phyloP scores from a whole-genome alignment of 2,329 filamentous ascomycete species.

The Calonectria honghensis region DNA sequence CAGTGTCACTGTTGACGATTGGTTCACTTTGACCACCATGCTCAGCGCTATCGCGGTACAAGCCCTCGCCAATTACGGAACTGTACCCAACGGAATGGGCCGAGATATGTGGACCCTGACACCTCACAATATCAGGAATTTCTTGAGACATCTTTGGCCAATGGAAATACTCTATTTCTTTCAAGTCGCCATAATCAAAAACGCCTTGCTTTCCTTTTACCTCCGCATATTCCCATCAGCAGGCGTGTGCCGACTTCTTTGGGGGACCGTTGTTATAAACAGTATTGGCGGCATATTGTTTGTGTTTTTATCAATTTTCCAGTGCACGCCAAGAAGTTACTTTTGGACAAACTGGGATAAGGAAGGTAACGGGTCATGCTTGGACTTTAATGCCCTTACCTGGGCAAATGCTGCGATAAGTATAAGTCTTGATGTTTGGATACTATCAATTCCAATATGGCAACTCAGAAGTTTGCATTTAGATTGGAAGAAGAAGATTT shows the following conservation, averaged over 20 bases:
- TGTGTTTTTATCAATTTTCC: conserved; percentile 12
- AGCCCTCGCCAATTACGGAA: conserved; percentile 9
- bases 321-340: conserved; percentile 19
- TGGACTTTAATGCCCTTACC: conserved; percentile 17
- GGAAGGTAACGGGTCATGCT: neutral
- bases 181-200: conserved; percentile 1
- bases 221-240: neutral
- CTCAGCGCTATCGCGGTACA: conserved; percentile 11
- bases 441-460: neutral
- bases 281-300: neutral
- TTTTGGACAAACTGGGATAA: conserved; percentile 13
- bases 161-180: conserved; percentile 20
- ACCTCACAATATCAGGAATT: neutral
- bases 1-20: conserved; percentile 5
- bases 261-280: neutral
- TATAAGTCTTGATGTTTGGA: neutral
- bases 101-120: conserved; percentile 22
- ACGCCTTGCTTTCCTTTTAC: conserved; percentile 11
- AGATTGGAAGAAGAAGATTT: conserved; percentile 20
- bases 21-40: neutral
- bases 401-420: conserved; percentile 6
- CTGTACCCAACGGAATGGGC: conserved; percentile 14
- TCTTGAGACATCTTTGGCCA: conserved; percentile 16
- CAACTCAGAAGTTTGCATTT: conserved; percentile 1
- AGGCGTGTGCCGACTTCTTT: neutral